Conservation (phyloP, 192 early-diverging fungal species). For the Jimgerdemannia flammicorona region DNA sequence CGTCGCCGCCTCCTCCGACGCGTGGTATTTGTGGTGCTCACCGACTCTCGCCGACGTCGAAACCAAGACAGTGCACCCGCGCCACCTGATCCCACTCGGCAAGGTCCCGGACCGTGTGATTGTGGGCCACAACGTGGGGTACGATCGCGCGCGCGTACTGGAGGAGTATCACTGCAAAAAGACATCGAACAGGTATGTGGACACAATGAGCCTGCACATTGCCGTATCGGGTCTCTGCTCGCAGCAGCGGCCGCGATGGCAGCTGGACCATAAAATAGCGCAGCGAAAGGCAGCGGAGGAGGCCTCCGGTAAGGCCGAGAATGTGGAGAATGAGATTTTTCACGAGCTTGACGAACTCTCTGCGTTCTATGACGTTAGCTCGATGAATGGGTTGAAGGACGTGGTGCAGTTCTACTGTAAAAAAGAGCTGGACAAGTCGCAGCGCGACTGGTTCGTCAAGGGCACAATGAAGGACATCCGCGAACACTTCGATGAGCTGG, state of each 20-base stretch:
- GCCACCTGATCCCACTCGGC: slow-evolving; percentile 66
- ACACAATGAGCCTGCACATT: slow-evolving; percentile 93
- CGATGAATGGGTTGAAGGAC: slow-evolving; percentile 74
- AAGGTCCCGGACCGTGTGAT: slow-evolving; percentile 46
- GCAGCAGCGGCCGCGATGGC: slow-evolving; percentile 84
- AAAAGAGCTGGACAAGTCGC: slow-evolving; percentile 62
- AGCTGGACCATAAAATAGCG: slow-evolving; percentile 56
- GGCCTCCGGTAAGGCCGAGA: no score
- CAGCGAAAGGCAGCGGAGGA: slow-evolving; percentile 7
- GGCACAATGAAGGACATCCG: slow-evolving; percentile 59
- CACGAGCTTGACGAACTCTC: background rate
- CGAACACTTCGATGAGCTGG: slow-evolving; percentile 59
- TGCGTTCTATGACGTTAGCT: slow-evolving; percentile 51
- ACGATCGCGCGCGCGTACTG: slow-evolving; percentile 81
- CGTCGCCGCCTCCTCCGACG: slow-evolving; percentile 59
- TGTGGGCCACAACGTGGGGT: slow-evolving; percentile 92
- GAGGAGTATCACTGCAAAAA: slow-evolving; percentile 78
- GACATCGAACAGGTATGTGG: slow-evolving; percentile 65
- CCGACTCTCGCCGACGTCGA: slow-evolving; percentile 55
- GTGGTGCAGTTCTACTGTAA: slow-evolving; percentile 78
- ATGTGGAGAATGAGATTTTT: no score
- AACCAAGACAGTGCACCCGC: slow-evolving; percentile 27
- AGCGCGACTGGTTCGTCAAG: slow-evolving; percentile 52
- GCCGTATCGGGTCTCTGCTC: slow-evolving; percentile 85
- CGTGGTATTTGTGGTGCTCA: slow-evolving; percentile 95